Evolutionary conservation across 805 yeast genomes (phyloP).

Genomic region (Ogataea neopini): DNA sequence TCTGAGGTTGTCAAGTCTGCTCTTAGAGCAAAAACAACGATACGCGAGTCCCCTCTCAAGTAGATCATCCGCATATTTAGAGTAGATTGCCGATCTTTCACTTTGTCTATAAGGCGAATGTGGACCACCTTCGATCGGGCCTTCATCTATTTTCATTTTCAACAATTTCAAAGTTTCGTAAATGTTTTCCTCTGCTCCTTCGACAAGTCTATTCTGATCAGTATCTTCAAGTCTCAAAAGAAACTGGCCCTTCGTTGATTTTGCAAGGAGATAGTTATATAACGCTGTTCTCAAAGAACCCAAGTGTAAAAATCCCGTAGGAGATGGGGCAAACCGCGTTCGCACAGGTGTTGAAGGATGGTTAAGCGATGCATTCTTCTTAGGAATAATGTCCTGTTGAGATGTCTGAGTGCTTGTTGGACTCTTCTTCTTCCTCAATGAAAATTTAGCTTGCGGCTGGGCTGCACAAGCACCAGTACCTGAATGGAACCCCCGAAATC

Average conservation of each 20-base stretch:
- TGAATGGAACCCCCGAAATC: slow-evolving; percentile 5
- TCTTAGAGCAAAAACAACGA: slow-evolving; percentile 82
- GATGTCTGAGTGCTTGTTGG: neutral
- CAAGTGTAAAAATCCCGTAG: slow-evolving; percentile 91
- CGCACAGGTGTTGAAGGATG: slow-evolving; percentile 60
- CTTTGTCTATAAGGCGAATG: slow-evolving; percentile 88
- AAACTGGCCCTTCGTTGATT: slow-evolving; percentile 76
- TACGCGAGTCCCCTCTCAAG: slow-evolving; percentile 74
- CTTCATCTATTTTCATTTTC: slow-evolving; percentile 76
- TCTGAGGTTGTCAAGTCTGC: slow-evolving; percentile 65
- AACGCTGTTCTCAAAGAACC: slow-evolving; percentile 94
- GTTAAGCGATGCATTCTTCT: neutral
- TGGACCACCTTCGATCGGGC: slow-evolving; percentile 75
- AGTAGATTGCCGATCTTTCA: slow-evolving; percentile 69
- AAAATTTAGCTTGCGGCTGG: slow-evolving; percentile 15
- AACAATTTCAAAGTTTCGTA: slow-evolving; percentile 79
- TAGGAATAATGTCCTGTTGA: neutral
- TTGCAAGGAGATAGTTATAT: slow-evolving; percentile 83
- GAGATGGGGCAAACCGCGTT: slow-evolving; percentile 97
- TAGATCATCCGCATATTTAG: slow-evolving; percentile 55
- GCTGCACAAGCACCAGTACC: neutral
- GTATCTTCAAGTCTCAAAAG: slow-evolving; percentile 89
- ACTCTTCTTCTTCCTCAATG: slow-evolving; percentile 13
- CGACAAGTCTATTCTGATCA: slow-evolving; percentile 74
- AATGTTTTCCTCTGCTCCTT: slow-evolving; percentile 81